A percentile compares a stretch with the other conserved stretches of the same genome.
Evolutionary conservation across 2,329 filamentous ascomycete species (phyloP).

Genomic region (Sporothrix euskadiensis): DNA sequence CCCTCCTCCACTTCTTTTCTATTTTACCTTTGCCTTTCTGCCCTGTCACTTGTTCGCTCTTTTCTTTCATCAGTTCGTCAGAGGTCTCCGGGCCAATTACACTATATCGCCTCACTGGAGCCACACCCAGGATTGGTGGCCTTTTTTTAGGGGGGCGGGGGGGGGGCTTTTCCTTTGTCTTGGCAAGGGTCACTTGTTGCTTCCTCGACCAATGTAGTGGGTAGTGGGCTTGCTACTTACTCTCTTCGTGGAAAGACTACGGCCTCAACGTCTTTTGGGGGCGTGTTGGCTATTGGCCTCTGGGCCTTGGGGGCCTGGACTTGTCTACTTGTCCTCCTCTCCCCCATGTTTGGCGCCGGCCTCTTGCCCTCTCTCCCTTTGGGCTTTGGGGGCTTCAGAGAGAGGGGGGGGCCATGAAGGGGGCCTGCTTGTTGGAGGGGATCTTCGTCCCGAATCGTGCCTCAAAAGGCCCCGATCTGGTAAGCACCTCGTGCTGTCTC

Average conservation of each 20-base stretch:
- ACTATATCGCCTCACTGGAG: background rate
- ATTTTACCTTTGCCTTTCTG: background rate
- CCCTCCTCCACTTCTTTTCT: background rate
- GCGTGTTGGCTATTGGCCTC: too few relatives aligned
- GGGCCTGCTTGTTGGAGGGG: background rate
- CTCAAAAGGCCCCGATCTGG: conserved; percentile 1
- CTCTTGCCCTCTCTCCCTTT: conserved; percentile 9
- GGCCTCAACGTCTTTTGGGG: background rate
- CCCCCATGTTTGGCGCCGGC: background rate
- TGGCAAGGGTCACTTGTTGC: background rate
- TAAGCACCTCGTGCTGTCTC: background rate
- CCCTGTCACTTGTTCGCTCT: background rate
- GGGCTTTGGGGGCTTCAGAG: background rate
- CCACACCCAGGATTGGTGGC: background rate
- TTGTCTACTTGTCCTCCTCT: too few relatives aligned
- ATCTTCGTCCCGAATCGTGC: background rate
- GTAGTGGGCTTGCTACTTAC: background rate
- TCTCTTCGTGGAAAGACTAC: background rate
- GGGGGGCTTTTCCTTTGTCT: conserved; percentile 8
- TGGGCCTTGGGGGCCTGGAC: background rate
- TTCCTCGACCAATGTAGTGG: background rate
- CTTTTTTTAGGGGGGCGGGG: too few relatives aligned
- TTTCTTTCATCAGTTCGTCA: background rate
- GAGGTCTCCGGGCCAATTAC: background rate
- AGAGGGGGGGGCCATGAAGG: too few relatives aligned